Evolutionary conservation across 208 protist genomes (phyloP), one percentile per base, ranked within the genome.

Genomic region (Leishmania tropica): DNA sequence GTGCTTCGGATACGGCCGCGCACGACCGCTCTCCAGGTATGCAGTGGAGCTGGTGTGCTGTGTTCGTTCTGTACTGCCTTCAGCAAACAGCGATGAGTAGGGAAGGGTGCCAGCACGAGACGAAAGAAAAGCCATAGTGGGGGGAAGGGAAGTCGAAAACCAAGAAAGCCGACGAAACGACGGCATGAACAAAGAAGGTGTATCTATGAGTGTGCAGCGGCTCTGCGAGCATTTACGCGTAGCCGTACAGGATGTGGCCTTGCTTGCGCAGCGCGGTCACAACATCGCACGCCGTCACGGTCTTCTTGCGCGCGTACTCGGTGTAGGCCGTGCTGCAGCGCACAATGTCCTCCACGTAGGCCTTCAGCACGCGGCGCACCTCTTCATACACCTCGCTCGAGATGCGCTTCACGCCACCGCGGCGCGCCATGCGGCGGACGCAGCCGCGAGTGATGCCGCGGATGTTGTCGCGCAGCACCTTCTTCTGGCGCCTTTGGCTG

Each of bases 401-500:
- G 90, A 98, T 98, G 83, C 96, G 92, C 89, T 97, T 97, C 81
- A 98, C 94, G 80, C 96, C 96, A 84, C 96, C 96, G 89, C 96
- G 89, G 88, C 96, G 92, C 72, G 96, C 96, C 67, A 98, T 87
- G 87, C 96, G 92, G 88, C 94, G 91, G 81, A 98, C 96, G 68
- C 93, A 93, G 76, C 92, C 94, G 77, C 91, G 92, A 53, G 92
- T 96, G 86, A 96, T 95, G 87, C 92, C 93, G 83, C 85, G 89
- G 78, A 97, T 94, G 88, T 94, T 94, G 85, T 97, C 94, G 85
- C 94, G 92, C 51, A 96, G 85, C 77, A 94, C 89, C 88, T 96
- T 96, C 86, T 95, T 95, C 85, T 94, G 91, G 84, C 91, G 90
- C 87, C 95, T 96, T 86, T 91, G 87, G 83, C 81, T 88, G 67